Base-by-base conservation (phyloP, 768 basidiomycete species). In the Suillus paluster region DNA sequence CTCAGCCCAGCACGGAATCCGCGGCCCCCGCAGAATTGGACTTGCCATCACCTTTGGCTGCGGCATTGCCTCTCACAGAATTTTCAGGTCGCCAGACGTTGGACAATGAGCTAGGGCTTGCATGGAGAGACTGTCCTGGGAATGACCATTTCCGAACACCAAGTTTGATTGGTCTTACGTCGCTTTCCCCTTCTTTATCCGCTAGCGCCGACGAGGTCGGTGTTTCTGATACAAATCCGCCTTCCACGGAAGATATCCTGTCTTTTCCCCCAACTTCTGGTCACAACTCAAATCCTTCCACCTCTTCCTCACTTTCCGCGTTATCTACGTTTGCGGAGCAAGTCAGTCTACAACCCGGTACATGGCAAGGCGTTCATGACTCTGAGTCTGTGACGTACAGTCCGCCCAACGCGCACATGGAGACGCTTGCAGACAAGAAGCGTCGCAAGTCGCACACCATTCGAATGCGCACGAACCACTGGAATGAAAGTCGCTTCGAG, bases 61-160 rank as follows among this genome's bases (percentile, higher is more conserved):
- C 66, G 19, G 59, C 45, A 25, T 33, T 57, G 19, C 66, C 70
- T 5, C 38, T 58, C 53, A 21, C 54, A 39, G 60, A 58, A 36
- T 23, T 19, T 10, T 21, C 46, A 27, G 45, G 60, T 17, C 80
- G 53, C 5, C 76, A 71, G 12, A 80, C 85, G 2, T 78, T 90
- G 1, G 83, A 84, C 59, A 81, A 80, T 57, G 88, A 91, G 72
- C 78, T 92, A 1, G 86, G 83, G 5, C 79, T 81, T 17, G 81
- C 81, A 63, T 83, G 80, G 74, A 72, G 74, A 39, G 68, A 68
- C 15, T 73, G 73, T 56, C 67, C 73, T 17, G 73, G 70, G 21
- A 78, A 79, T 56, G 74, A 78, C 63, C 86, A 84, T 63, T 74
- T 84, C 55, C 80, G 84, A 30, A 79, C 81, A 8, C 80, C 78